phyloP scores from a whole-genome alignment of 192 early-diverging fungal species.

The Chytriomyces confervae region DNA sequence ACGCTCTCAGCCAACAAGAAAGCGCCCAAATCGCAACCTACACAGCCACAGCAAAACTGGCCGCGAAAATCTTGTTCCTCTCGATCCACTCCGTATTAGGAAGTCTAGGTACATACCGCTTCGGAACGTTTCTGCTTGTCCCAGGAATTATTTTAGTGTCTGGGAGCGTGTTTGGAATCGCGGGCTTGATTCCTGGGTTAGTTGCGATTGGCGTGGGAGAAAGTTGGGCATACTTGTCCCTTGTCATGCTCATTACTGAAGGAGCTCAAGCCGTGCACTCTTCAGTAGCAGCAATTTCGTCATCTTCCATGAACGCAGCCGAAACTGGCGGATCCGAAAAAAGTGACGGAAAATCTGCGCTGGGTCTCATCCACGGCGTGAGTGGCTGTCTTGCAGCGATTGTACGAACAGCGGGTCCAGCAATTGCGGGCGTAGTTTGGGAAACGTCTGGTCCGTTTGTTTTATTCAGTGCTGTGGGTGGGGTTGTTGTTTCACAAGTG shows the following conservation, averaged over 20 bases:
- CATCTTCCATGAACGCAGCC: background rate
- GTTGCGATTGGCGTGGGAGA: conserved; percentile 41
- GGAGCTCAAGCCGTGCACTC: conserved; percentile 12
- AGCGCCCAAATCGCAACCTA: conserved; percentile 26
- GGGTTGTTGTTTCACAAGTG: conserved; percentile 16
- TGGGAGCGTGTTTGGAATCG: conserved; percentile 1
- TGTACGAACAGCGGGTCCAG: conserved; percentile 42
- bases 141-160: conserved; percentile 23
- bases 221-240: conserved; percentile 39
- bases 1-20: conserved; percentile 3
- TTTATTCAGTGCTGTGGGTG: conserved; percentile 36
- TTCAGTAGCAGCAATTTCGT: background rate
- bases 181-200: conserved; percentile 18
- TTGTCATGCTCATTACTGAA: conserved; percentile 50
- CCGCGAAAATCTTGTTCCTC: conserved; percentile 38
- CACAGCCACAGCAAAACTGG: conserved; percentile 39
- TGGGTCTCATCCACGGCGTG: conserved; percentile 47
- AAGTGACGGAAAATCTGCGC: background rate
- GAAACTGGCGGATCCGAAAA: background rate
- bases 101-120: conserved; percentile 34
- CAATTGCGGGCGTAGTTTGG: conserved; percentile 37
- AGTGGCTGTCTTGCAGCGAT: conserved; percentile 42
- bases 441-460: conserved; percentile 20
- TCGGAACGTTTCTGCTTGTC: conserved; percentile 30
- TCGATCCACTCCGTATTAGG: conserved; percentile 37